A percentile compares a stretch with the other conserved stretches of the same genome.
These are phyloP conservation scores for Huntiella omanensis DNA, from an alignment of 2,329 filamentous ascomycete genomes.

Conservation along the genomic window DNA sequence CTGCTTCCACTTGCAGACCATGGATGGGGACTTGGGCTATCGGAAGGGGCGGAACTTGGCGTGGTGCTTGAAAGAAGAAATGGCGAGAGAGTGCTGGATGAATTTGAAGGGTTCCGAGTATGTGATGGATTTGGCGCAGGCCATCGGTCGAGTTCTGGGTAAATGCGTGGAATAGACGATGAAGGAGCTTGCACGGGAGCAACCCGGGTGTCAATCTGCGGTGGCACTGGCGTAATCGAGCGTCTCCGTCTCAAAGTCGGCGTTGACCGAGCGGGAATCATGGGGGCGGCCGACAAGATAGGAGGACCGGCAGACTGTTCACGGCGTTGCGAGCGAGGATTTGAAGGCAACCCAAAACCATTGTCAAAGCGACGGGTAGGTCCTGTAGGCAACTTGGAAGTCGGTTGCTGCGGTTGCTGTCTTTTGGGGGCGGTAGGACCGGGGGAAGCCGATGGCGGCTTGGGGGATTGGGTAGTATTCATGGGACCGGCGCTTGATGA, in stretches of 20 bases:
- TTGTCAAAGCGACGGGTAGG: neutral
- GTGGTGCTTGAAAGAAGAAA: conserved; percentile 38
- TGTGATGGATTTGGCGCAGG: conserved; percentile 2
- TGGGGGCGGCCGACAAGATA: neutral
- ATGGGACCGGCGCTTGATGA: no score
- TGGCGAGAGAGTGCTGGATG: conserved; percentile 29
- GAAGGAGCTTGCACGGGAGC: neutral
- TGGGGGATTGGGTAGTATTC: no score
- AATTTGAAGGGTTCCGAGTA: conserved; percentile 2
- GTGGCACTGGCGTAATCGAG: conserved; percentile 1
- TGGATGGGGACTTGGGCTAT: conserved; percentile 39
- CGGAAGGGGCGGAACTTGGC: conserved; percentile 58
- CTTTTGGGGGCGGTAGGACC: no score
- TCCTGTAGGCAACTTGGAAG: neutral
- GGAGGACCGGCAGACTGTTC: no score
- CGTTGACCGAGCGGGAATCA: neutral
- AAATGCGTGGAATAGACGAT: conserved; percentile 4
- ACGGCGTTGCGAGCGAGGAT: neutral
- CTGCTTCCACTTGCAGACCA: conserved; percentile 5
- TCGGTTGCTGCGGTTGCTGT: neutral
- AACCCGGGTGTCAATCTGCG: conserved; percentile 7
- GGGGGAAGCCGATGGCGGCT: no score
- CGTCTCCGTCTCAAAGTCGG: neutral
- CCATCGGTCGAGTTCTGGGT: conserved; percentile 10
- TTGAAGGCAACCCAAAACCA: conserved; percentile 3